phyloP scores from a whole-genome alignment of 164 flowering plant genomes.

The Saururus chinensis region DNA sequence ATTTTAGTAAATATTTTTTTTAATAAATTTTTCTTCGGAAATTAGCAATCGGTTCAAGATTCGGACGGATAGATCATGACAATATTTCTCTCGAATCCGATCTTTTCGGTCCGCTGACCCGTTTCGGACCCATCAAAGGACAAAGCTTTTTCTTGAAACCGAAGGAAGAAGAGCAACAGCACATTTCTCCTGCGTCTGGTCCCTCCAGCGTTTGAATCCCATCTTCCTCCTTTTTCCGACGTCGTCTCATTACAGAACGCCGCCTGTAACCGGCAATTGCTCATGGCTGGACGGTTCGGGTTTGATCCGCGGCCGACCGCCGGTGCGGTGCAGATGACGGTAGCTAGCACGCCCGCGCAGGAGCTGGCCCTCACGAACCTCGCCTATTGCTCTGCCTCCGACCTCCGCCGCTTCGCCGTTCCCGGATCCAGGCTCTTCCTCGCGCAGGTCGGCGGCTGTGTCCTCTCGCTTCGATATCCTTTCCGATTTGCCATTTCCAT shows the following conservation, averaged over 20 bases:
- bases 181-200: not conserved
- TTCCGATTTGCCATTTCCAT: not conserved
- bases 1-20: too few relatives aligned
- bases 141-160: too few relatives aligned
- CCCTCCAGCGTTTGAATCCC: too few relatives aligned
- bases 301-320: constrained; percentile 11
- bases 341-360: constrained; percentile 56
- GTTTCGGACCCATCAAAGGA: too few relatives aligned
- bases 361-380: constrained; percentile 57
- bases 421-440: constrained; percentile 41
- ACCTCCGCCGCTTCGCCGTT: constrained; percentile 41
- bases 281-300: constrained; percentile 31
- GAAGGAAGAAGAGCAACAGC: too few relatives aligned
- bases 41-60: too few relatives aligned
- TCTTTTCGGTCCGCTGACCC: too few relatives aligned
- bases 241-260: too few relatives aligned
- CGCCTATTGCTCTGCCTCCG: constrained; percentile 52
- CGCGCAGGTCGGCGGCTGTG: constrained; percentile 50
- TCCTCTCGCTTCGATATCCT: constrained; percentile 35
- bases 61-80: too few relatives aligned
- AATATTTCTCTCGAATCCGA: too few relatives aligned
- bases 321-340: constrained; percentile 23
- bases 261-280: not conserved
- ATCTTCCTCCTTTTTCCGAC: too few relatives aligned
- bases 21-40: too few relatives aligned